Evolutionary conservation across 129 eudicot species (phyloP), one percentile per base, ranked within the genome.

Genomic region (Heracleum sosnowskyi): DNA sequence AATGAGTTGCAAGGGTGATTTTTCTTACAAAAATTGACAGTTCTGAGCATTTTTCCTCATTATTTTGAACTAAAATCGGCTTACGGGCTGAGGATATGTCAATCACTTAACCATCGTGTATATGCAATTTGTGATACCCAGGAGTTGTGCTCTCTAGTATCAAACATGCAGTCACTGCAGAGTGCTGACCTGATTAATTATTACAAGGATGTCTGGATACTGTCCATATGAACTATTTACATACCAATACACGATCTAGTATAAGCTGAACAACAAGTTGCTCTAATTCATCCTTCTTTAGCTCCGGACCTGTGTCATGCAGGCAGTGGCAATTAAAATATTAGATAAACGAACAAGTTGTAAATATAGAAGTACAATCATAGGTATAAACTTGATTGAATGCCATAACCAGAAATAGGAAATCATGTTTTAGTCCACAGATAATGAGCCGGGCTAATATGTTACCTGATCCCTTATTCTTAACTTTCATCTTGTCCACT

Each of bases 401-500:
- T 37, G 28, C 46, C 28, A 20, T 22, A 37, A 22, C 75, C n/a
- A 70, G 42, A 22, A 70, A 37, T n/a, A 20, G 16, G 7, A 70
- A 1, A 66, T 11, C 40, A 66, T 34, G 2, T 66, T 66, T 33
- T n/a, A 7, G 71, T 66, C 11, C 40, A 31, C 11, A 31, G 2
- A 34, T 31, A 66, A 34, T 66, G 2, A 66, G 4, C 10, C 41
- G 5, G 17, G 42, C 57, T 28, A 76, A 68, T 77, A 77, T 83
- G 91, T 40, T 42, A 88, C 98, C 96, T 85, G 83, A 78, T 44
- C 83, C 84, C 87, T 89, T 94, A 83, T 86, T 85, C 83, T 84
- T 95, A 80, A 72, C 83, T 85, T 91, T 95, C 90, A 95, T 72
- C 78, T 90, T 95, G 81, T 95, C 98, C 83, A 95, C 98, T 79